Evolutionary conservation across 2,329 filamentous ascomycete genomes (phyloP), one percentile per base, ranked within the genome.

Genomic region (Aureobasidium musti): DNA sequence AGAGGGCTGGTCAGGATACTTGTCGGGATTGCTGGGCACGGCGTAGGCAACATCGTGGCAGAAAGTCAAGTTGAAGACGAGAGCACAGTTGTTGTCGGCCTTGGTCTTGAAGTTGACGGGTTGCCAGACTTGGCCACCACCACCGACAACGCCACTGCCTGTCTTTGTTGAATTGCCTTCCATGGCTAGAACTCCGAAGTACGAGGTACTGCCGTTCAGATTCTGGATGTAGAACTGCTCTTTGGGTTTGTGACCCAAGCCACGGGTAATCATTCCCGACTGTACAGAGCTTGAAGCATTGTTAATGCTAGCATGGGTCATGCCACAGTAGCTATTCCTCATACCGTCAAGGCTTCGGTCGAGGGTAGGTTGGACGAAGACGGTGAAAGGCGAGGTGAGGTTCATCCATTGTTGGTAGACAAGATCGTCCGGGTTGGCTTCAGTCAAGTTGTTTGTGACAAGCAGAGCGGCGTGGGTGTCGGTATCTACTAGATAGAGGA

Each of bases 1-100:
- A 21, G 82, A 80, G 1, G 84, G 81, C 59, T 83, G 79, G 71
- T 87, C 87, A 63, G 85, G 81, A 70, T 87, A 88, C 53, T 81
- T 86, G 41, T 81, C 78, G 1, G 86, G 83, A 73, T 96, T 96
- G 47, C 90, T 88, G 0, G 95, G 95, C 0, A 97, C 95, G 7
- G 94, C 90, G 75, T 97, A 97, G 60, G 94, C 91, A 56, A 94
- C 90, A 72, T 94, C 87, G 71, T 89, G 85, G 79, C 95, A 99
- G 77, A 98, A 96, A 0, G 87, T 82, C n/a, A 99, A 86, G 74
- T 96, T 89, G 76, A 89, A 93, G 53, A 98, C 83, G 47, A 99
- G 84, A 68, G 89, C 89, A 77, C 95, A 99, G 73, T 93, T 96
- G 68, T 87, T 85, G 67, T 90, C 91, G 87, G 72, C 14, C 21